Evolutionary conservation across 164 flowering plant genomes (phyloP).

Genomic region (Vitis cinerea): DNA sequence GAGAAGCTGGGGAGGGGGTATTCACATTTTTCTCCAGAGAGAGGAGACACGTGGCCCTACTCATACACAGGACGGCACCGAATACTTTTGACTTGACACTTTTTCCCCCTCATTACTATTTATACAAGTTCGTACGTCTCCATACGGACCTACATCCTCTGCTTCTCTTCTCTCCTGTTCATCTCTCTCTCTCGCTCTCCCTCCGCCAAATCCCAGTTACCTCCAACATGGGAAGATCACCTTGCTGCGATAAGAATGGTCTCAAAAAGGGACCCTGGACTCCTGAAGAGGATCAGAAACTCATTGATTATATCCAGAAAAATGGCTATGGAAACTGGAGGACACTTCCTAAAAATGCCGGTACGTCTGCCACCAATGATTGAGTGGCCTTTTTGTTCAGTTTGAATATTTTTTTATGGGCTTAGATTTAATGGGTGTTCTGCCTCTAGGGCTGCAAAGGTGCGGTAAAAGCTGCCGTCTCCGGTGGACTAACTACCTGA

Average conservation of each 20-base stretch:
- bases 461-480: conserved; percentile 90
- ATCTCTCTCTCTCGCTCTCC: background rate
- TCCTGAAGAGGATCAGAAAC: conserved; percentile 86
- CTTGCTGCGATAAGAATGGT: conserved; percentile 89
- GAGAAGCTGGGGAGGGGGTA: background rate
- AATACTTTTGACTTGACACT: conserved; percentile 36
- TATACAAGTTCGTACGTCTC: conserved; percentile 22
- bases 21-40: conserved; percentile 13
- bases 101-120: conserved; percentile 12
- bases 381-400: background rate
- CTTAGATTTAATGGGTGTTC: background rate
- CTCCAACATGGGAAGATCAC: conserved; percentile 79
- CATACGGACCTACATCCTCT: conserved; percentile 9
- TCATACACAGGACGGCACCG: conserved; percentile 45
- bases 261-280: conserved; percentile 96
- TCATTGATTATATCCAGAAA: conserved; percentile 70
- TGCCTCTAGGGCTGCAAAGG: conserved; percentile 56
- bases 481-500: conserved; percentile 75
- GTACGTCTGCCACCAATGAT: conserved; percentile 22
- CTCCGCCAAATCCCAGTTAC: background rate
- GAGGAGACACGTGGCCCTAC: conserved; percentile 34
- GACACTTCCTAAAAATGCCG: conserved; percentile 88
- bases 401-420: background rate
- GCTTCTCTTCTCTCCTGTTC: conserved; percentile 2
- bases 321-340: conserved; percentile 94